A percentile compares a stretch with the other conserved stretches of the same genome.
Evolutionary conservation across 23 red algal genomes (phyloP).

Genomic region (Gracilaria caudata): DNA sequence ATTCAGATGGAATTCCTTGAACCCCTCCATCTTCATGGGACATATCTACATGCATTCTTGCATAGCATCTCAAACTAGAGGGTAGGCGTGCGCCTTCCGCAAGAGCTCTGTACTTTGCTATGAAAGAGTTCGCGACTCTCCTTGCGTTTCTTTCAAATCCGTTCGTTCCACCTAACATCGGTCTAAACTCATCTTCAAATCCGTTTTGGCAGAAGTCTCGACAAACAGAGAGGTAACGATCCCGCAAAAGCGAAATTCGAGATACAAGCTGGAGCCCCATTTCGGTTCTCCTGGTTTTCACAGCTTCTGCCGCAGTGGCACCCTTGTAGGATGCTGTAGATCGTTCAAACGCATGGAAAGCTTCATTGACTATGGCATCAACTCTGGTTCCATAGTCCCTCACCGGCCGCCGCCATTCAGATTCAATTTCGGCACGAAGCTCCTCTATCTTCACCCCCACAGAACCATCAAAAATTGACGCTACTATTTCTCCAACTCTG

Average conservation of each 20-base stretch:
- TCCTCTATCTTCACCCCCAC: constrained; percentile 51
- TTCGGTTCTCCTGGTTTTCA: constrained; percentile 44
- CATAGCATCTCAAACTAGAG: constrained; percentile 16
- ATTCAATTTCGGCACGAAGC: constrained; percentile 66
- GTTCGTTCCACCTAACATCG: constrained; percentile 81
- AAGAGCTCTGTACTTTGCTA: constrained; percentile 33
- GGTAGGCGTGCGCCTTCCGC: constrained; percentile 39
- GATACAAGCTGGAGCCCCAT: constrained; percentile 36
- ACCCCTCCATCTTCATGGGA: constrained; percentile 1
- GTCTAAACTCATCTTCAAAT: constrained; percentile 90
- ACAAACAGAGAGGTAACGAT: constrained; percentile 57
- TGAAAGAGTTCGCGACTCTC: constrained; percentile 57
- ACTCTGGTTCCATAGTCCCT: constrained; percentile 45
- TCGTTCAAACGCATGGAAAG: constrained; percentile 47
- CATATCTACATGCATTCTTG: constrained; percentile 13
- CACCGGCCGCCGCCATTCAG: constrained; percentile 53
- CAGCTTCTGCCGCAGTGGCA: constrained; percentile 18
- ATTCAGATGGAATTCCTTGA: constrained; percentile 2
- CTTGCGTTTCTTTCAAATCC: constrained; percentile 71
- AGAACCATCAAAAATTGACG: constrained; percentile 11
- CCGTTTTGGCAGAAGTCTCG: constrained; percentile 55
- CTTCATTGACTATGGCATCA: constrained; percentile 53
- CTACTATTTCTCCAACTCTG: constrained; percentile 38
- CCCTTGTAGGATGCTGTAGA: constrained; percentile 41
- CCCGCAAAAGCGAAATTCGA: constrained; percentile 35